phyloP scores from a whole-genome alignment of 1,284 basidiomycete species.

The Papiliotrema terrestris region DNA sequence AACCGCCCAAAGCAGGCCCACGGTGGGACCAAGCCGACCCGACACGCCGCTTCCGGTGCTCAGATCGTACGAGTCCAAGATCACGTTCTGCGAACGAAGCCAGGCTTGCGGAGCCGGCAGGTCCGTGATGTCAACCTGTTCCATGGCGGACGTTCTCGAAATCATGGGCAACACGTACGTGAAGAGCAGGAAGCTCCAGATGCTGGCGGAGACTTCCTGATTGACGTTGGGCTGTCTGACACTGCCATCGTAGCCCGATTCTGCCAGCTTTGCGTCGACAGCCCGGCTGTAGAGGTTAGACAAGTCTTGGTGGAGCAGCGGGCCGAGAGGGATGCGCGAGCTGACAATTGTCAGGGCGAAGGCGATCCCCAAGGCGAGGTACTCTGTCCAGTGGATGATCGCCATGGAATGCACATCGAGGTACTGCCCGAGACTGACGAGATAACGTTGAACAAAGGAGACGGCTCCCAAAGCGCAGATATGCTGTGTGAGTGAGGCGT shows the following conservation, averaged over 20 bases:
- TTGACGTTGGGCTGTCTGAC: conserved; percentile 21
- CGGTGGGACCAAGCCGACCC: conserved; percentile 11
- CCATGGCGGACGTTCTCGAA: conserved; percentile 65
- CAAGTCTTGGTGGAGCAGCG: conserved; percentile 19
- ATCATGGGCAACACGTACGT: conserved; percentile 75
- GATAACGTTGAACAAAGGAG: conserved; percentile 16
- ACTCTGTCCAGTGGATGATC: conserved; percentile 12
- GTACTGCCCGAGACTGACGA: conserved; percentile 21
- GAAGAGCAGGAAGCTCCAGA: conserved; percentile 62
- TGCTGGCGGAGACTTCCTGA: conserved; percentile 48
- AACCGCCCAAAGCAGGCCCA: conserved; percentile 18
- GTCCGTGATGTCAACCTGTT: conserved; percentile 74
- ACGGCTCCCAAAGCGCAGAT: conserved; percentile 12
- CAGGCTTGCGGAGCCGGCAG: conserved; percentile 67
- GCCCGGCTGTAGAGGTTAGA: conserved; percentile 22
- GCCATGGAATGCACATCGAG: conserved; percentile 8
- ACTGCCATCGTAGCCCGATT: conserved; percentile 9
- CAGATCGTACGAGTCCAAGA: conserved; percentile 13
- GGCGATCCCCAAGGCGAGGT: conserved; percentile 8
- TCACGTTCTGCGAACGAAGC: conserved; percentile 51
- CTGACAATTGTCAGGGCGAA: conserved; percentile 4
- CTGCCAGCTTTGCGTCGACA: conserved; percentile 14
- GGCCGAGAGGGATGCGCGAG: conserved; percentile 17
- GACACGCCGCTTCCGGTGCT: conserved; percentile 11
- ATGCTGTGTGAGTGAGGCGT: conserved; percentile 1